Base-by-base conservation (phyloP, 1,284 basidiomycete genomes). In the Ganoderma meredithae region DNA sequence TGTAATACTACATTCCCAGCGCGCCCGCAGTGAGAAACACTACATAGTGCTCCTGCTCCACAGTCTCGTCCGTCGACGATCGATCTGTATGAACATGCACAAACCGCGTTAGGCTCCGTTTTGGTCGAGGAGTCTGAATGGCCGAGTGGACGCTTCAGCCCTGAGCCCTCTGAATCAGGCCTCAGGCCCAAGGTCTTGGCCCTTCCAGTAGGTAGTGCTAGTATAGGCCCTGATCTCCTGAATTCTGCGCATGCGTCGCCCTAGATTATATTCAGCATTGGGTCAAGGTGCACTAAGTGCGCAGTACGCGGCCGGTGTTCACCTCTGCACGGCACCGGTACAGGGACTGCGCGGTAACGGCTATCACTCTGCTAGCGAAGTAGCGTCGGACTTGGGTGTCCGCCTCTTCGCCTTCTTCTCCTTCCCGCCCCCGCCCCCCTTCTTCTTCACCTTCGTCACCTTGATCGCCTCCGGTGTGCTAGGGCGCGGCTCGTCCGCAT, bases 351-450 rank as follows among this genome's bases (percentile, higher is more conserved):
- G 55, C 27, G 22, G 22, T 25, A n/a, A 41, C 39, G 39, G 36
- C 13, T 41, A 41, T 60, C 58, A 60, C 39, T 41, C 36, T 25
- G 39, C 58, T 39, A 27, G 22, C 58, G 58, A 41, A 25, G n/a
- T 56, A 41, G 63, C 67, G 62, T 70, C 72, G 49, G 64, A 53
- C 62, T 69, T 74, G 55, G 76, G 71, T 71, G 83, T 84, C 81
- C 85, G 84, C 84, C 89, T 91, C 82, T 91, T 91, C 79, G 87
- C 90, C 84, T 89, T 91, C 82, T 91, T 91, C 79, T 87, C 90
- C 65, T 43, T 19, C 82, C 81, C 62, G 85, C 83, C 17, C 81
- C 81, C 81, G 36, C 36, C 36, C 12, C 77, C 79, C 79, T 92
- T 94, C 84, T 94, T 95, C 78, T 86, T 90, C 43, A 87, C 82